A percentile compares a stretch with the other conserved stretches of the same genome.
Evolutionary conservation across 768 basidiomycete species (phyloP).

Genomic region (Pisolithus tinctorius): DNA sequence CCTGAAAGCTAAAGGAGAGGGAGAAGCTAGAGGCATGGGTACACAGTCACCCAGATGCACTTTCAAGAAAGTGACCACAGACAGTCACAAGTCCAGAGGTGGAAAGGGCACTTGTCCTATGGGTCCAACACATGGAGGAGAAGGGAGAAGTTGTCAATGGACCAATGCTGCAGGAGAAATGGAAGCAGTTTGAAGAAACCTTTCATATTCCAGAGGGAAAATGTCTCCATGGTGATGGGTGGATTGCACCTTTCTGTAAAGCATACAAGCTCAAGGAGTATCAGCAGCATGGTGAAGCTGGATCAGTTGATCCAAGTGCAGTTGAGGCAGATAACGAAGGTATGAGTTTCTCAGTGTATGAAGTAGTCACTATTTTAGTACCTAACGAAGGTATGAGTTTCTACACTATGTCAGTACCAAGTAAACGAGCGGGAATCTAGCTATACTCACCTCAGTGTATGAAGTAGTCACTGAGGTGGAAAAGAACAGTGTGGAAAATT

Average conservation of each 20-base stretch:
- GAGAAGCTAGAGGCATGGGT: constrained; percentile 1
- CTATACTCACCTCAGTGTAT: too few species aligned
- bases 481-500: too few species aligned
- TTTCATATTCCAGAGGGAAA: constrained; percentile 1
- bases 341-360: too few species aligned
- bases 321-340: too few species aligned
- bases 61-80: constrained; percentile 23
- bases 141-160: constrained; percentile 1
- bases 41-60: constrained; percentile 14
- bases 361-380: too few species aligned
- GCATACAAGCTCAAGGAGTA: constrained; percentile 2
- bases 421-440: too few species aligned
- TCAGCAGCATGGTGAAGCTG: constrained; percentile 1
- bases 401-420: too few species aligned
- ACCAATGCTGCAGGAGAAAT: constrained; percentile 4
- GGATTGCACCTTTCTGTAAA: constrained; percentile 2
- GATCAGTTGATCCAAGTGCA: neutral
- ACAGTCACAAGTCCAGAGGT: constrained; percentile 29
- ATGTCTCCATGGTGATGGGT: constrained; percentile 3
- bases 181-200: neutral
- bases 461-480: too few species aligned
- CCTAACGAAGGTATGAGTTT: too few species aligned
- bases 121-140: constrained; percentile 14
- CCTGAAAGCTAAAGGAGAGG: neutral
- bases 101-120: constrained; percentile 24